A percentile compares a stretch with the other conserved stretches of the same genome.
These are phyloP conservation scores for Apiospora pterosperma DNA, from an alignment of 2,329 filamentous ascomycete genomes.

Conservation along the genomic window DNA sequence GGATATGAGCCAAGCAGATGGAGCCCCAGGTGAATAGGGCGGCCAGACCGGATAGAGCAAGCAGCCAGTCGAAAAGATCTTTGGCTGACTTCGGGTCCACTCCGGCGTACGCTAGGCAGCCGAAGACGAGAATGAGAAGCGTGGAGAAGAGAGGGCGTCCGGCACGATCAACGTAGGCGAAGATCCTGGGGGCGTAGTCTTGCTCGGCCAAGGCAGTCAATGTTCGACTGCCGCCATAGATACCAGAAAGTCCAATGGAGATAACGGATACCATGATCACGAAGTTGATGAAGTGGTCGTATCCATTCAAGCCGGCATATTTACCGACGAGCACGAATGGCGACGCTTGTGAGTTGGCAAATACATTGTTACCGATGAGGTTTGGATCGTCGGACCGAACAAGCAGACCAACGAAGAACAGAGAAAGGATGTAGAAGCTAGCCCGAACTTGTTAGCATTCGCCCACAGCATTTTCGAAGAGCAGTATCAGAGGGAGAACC, in stretches of 20 bases:
- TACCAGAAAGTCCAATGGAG: constrained; percentile 56
- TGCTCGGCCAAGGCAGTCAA: constrained; percentile 57
- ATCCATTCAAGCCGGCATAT: constrained; percentile 47
- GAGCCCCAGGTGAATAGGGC: constrained; percentile 47
- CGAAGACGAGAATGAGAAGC: constrained; percentile 43
- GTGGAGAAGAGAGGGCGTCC: constrained; percentile 55
- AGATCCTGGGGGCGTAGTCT: constrained; percentile 53
- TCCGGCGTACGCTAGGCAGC: constrained; percentile 64
- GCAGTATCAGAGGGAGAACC: too few relatives aligned
- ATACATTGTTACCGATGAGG: constrained; percentile 48
- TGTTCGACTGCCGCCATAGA: constrained; percentile 58
- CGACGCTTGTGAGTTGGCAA: constrained; percentile 42
- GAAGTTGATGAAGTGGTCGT: constrained; percentile 56
- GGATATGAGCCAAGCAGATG: constrained; percentile 42
- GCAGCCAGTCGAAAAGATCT: constrained; percentile 54
- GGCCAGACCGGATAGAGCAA: constrained; percentile 42
- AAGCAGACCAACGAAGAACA: constrained; percentile 72
- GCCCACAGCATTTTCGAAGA: too few relatives aligned
- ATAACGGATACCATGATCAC: constrained; percentile 58
- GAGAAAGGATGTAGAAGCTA: constrained; percentile 73
- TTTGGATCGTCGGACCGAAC: constrained; percentile 66
- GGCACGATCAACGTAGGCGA: constrained; percentile 54
- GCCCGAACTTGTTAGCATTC: too few relatives aligned
- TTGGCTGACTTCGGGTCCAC: constrained; percentile 54
- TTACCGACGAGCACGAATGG: constrained; percentile 59